phyloP scores from a whole-genome alignment of 2,329 filamentous ascomycete genomes.

The Fusarium udum region DNA sequence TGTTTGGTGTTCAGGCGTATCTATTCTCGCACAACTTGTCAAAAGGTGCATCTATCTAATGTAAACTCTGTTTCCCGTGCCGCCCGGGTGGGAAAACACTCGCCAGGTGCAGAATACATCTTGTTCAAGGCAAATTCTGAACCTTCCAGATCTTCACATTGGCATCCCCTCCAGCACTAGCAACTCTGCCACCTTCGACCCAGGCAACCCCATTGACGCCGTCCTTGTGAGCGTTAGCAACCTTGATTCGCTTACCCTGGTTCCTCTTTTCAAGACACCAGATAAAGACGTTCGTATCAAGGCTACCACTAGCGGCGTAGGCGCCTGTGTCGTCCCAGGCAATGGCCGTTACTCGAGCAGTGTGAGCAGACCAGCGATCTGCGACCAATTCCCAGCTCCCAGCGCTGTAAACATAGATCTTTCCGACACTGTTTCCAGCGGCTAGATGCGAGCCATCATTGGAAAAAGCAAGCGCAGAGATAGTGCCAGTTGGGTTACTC shows the following conservation, averaged over 20 bases:
- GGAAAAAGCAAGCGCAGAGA: constrained; percentile 88
- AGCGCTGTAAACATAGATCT: constrained; percentile 81
- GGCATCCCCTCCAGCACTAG: constrained; percentile 86
- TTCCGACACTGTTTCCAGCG: constrained; percentile 83
- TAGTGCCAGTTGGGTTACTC: constrained; percentile 73
- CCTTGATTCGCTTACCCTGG: constrained; percentile 86
- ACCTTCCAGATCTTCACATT: constrained; percentile 85
- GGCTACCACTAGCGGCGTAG: constrained; percentile 81
- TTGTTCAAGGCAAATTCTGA: constrained; percentile 47
- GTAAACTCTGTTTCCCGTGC: constrained; percentile 4
- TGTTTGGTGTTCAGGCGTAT: constrained; percentile 28
- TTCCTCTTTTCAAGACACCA: constrained; percentile 85
- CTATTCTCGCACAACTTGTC: constrained; percentile 4
- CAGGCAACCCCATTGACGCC: constrained; percentile 90
- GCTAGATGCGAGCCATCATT: constrained; percentile 79
- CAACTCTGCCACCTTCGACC: constrained; percentile 75
- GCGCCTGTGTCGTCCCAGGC: constrained; percentile 82
- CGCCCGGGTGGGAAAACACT: constrained; percentile 6
- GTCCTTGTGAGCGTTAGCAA: constrained; percentile 91
- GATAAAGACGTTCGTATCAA: constrained; percentile 92
- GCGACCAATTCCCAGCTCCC: constrained; percentile 75
- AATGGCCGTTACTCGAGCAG: constrained; percentile 65
- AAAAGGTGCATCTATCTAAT: constrained; percentile 19
- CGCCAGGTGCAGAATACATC: constrained; percentile 12
- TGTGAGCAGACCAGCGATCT: constrained; percentile 74